phyloP scores from a whole-genome alignment of 2,329 filamentous ascomycete species.

The Cercospora sojina region DNA sequence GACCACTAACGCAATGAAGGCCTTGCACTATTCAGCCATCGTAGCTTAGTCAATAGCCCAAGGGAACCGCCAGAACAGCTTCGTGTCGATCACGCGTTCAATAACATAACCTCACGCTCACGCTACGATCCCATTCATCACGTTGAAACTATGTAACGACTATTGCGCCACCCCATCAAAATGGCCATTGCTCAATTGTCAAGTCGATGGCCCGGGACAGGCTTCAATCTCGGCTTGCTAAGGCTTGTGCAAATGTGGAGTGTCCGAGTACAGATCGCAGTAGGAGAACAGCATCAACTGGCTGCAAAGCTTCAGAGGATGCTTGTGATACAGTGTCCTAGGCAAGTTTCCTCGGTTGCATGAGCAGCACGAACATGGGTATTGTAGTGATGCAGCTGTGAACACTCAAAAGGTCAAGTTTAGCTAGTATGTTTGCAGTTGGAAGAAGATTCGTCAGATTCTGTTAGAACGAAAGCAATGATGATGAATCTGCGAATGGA shows the following conservation, averaged over 20 bases:
- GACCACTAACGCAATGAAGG: not conserved
- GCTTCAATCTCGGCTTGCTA: not conserved
- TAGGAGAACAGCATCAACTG: not conserved
- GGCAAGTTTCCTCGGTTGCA: not conserved
- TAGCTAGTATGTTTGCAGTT: not conserved
- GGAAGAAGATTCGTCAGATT: not conserved
- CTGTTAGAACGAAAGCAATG: not conserved
- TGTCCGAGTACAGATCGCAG: not conserved
- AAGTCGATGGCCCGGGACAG: not conserved
- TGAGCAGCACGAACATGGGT: not conserved
- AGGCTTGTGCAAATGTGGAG: not conserved
- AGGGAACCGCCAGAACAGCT: not conserved
- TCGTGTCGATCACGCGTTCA: not conserved
- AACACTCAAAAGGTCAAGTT: not conserved
- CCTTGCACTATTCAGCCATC: not conserved
- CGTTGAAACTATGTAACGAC: not conserved
- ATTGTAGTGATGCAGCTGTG: not conserved
- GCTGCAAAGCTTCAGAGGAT: not conserved
- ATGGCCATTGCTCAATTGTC: not conserved
- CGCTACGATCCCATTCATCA: not conserved
- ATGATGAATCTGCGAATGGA: not conserved
- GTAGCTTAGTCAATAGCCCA: not conserved
- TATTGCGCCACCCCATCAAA: not conserved
- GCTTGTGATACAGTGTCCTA: not conserved
- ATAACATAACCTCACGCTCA: not conserved